Evolutionary conservation across 2,329 filamentous ascomycete species (phyloP).

Genomic region (Fusarium neocosmosporiellum): DNA sequence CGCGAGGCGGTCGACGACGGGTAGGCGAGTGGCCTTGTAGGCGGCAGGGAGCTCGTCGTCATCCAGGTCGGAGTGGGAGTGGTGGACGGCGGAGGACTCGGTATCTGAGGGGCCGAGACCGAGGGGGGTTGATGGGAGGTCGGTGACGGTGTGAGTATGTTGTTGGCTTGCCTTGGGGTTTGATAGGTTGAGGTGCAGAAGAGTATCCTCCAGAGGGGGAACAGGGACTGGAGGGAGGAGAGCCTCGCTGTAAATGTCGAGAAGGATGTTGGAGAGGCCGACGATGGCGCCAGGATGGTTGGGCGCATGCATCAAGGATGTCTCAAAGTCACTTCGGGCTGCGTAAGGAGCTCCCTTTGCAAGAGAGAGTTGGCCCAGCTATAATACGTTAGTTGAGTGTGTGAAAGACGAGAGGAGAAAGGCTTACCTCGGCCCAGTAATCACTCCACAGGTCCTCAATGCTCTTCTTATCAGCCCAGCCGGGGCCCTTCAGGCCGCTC

Average conservation of each 20-base stretch:
- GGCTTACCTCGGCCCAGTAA: conserved; percentile 79
- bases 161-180: conserved; percentile 1
- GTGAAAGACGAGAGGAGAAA: not conserved
- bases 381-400: conserved; percentile 38
- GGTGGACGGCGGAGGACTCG: conserved; percentile 23
- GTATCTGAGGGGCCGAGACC: conserved; percentile 54
- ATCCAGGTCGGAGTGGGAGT: conserved; percentile 38
- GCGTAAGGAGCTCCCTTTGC: conserved; percentile 72
- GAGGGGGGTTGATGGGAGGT: conserved; percentile 58
- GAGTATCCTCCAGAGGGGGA: conserved; percentile 52
- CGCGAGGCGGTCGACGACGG: conserved; percentile 83
- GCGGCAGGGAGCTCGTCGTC: conserved; percentile 59
- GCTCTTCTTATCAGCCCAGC: conserved; percentile 85
- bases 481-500: conserved; percentile 69
- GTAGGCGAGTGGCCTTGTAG: conserved; percentile 71
- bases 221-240: conserved; percentile 69
- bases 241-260: conserved; percentile 83
- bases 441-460: conserved; percentile 88
- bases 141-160: conserved; percentile 15
- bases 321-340: conserved; percentile 83
- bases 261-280: conserved; percentile 83
- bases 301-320: conserved; percentile 80
- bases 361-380: conserved; percentile 76
- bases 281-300: conserved; percentile 86
- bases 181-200: not conserved